Conservation (phyloP, 139 green algal species). For the Micractinium conductrix region DNA sequence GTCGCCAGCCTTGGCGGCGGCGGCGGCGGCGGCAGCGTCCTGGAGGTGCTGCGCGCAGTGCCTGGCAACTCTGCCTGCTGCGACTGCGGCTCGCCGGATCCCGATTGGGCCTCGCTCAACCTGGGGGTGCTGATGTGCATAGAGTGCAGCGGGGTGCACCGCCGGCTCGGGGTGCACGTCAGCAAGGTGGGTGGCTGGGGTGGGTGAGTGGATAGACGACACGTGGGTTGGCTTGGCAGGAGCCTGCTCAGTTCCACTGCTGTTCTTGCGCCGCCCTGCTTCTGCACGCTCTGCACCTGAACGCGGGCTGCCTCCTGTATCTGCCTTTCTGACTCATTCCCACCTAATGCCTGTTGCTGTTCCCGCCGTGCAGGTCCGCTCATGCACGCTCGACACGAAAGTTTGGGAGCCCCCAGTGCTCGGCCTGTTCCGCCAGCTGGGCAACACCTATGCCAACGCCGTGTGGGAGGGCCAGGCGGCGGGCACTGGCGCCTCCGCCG, state of each 20-base stretch:
- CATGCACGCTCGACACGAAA: slow-evolving; percentile 75
- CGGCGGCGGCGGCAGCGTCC: not conserved
- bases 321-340: not conserved
- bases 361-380: slow-evolving; percentile 60
- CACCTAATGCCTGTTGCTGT: not conserved
- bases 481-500: not conserved
- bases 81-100: slow-evolving; percentile 83
- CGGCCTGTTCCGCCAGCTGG: slow-evolving; percentile 66
- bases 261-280: too few species aligned
- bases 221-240: too few species aligned
- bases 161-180: slow-evolving; percentile 88
- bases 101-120: slow-evolving; percentile 91
- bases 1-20: not conserved
- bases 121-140: slow-evolving; percentile 92
- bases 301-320: not conserved
- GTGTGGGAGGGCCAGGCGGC: slow-evolving; percentile 46
- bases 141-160: slow-evolving; percentile 89
- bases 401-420: slow-evolving; percentile 67
- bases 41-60: slow-evolving; percentile 46
- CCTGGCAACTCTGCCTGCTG: slow-evolving; percentile 81
- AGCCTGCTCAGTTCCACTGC: too few species aligned
- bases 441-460: slow-evolving; percentile 60
- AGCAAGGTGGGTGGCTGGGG: slow-evolving; percentile 62
- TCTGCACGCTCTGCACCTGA: too few species aligned
- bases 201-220: too few species aligned